Evolutionary conservation across 495 filamentous ascomycete genomes (phyloP).

Genomic region (Neurospora sp.): DNA sequence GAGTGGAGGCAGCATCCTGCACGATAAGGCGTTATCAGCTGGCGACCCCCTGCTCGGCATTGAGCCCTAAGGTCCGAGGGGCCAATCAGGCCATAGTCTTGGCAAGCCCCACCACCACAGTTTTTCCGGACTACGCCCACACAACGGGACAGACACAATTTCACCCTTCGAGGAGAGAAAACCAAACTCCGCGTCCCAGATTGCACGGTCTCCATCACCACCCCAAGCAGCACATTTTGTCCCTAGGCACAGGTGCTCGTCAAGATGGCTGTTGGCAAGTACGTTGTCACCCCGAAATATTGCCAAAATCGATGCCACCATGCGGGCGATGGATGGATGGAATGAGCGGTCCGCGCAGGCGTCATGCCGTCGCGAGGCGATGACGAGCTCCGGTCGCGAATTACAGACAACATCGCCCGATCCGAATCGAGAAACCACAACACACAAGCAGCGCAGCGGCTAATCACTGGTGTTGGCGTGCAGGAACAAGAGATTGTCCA

Average conservation of each 20-base stretch:
- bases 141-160: constrained; percentile 27
- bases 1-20: not conserved
- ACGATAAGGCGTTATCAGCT: not conserved
- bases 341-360: not conserved
- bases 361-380: not conserved
- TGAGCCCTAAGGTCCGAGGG: constrained; percentile 24
- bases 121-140: constrained; percentile 27
- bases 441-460: constrained; percentile 17
- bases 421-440: not conserved
- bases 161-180: constrained; percentile 21
- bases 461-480: constrained; percentile 35
- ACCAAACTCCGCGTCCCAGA: constrained; percentile 25
- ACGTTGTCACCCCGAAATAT: constrained; percentile 32
- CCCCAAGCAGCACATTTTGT: constrained; percentile 23
- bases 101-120: constrained; percentile 19
- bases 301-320: constrained; percentile 4
- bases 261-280: constrained; percentile 93
- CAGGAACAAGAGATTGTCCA: constrained; percentile 99
- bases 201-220: constrained; percentile 27
- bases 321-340: constrained; percentile 1
- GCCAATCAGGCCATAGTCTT: constrained; percentile 11
- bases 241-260: constrained; percentile 35
- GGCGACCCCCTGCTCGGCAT: not conserved
- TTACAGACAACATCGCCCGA: constrained; percentile 7
- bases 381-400: not conserved